A percentile compares a stretch with the other conserved stretches of the same genome.
phyloP scores from a whole-genome alignment of 805 yeast genomes.

The Teunomyces panamensis region DNA sequence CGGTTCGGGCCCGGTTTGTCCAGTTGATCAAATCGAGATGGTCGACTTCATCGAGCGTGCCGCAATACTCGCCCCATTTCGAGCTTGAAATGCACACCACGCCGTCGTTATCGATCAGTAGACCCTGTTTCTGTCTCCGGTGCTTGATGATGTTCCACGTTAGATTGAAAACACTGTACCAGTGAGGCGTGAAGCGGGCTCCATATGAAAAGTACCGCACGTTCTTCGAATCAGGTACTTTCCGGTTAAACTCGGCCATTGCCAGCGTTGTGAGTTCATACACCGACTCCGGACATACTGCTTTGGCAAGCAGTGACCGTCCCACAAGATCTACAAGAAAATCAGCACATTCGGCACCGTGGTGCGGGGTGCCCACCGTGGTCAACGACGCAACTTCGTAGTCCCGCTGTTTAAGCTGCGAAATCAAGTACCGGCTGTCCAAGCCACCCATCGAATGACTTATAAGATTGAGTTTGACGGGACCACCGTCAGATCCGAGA shows the following conservation, averaged over 20 bases:
- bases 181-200: constrained; percentile 61
- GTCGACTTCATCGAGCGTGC: constrained; percentile 74
- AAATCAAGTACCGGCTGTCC: constrained; percentile 74
- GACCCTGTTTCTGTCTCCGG: constrained; percentile 8
- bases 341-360: constrained; percentile 83
- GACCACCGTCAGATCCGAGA: constrained; percentile 11
- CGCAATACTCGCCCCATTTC: constrained; percentile 81
- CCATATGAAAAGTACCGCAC: constrained; percentile 85
- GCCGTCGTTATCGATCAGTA: constrained; percentile 70
- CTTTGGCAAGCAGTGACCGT: constrained; percentile 9
- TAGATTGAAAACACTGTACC: constrained; percentile 57
- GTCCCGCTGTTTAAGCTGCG: constrained; percentile 45
- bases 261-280: constrained; percentile 61
- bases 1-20: constrained; percentile 53
- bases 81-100: constrained; percentile 76
- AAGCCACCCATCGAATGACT: constrained; percentile 96
- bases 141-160: constrained; percentile 62
- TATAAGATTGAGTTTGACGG: constrained; percentile 62
- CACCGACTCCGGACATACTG: constrained; percentile 38
- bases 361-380: constrained; percentile 86
- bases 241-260: constrained; percentile 52
- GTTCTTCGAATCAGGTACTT: constrained; percentile 50
- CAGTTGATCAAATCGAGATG: constrained; percentile 86
- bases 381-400: constrained; percentile 72
- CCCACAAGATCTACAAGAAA: constrained; percentile 42